A percentile compares a stretch with the other conserved stretches of the same genome.
Conservation (phyloP, 2,329 filamentous ascomycete species). For the Fusarium nisikadoi region DNA sequence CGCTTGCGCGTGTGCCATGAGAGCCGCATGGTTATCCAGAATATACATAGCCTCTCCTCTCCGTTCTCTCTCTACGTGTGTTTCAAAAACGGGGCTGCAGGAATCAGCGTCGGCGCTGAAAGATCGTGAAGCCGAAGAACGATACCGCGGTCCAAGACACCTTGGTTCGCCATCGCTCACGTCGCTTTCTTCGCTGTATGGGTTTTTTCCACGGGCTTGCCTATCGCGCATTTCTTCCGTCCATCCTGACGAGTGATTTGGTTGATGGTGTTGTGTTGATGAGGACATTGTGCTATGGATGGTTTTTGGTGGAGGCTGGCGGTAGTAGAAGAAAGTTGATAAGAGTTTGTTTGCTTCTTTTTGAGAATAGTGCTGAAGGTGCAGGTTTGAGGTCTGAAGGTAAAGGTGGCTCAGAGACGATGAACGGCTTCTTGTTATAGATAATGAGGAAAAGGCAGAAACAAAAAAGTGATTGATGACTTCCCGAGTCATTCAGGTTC, state of each 20-base stretch:
- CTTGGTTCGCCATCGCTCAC: slow-evolving; percentile 36
- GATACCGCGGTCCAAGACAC: slow-evolving; percentile 25
- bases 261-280: slow-evolving; percentile 50
- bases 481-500: slow-evolving; percentile 1
- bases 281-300: slow-evolving; percentile 26
- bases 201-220: slow-evolving; percentile 69
- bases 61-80: slow-evolving; percentile 55
- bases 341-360: background rate
- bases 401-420: background rate
- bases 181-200: slow-evolving; percentile 52
- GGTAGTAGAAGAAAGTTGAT: background rate
- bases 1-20: slow-evolving; percentile 69
- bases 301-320: background rate
- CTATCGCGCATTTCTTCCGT: slow-evolving; percentile 65
- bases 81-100: slow-evolving; percentile 46
- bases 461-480: background rate
- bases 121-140: background rate
- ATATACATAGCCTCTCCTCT: slow-evolving; percentile 63
- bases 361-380: background rate
- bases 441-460: background rate
- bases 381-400: background rate
- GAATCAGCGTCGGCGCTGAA: background rate
- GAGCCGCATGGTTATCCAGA: slow-evolving; percentile 66
- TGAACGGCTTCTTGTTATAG: background rate
- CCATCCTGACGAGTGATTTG: slow-evolving; percentile 48